Evolutionary conservation across 176 grass and related monocot species (phyloP), one percentile per base, ranked within the genome.

Genomic region (Typha latifolia): DNA sequence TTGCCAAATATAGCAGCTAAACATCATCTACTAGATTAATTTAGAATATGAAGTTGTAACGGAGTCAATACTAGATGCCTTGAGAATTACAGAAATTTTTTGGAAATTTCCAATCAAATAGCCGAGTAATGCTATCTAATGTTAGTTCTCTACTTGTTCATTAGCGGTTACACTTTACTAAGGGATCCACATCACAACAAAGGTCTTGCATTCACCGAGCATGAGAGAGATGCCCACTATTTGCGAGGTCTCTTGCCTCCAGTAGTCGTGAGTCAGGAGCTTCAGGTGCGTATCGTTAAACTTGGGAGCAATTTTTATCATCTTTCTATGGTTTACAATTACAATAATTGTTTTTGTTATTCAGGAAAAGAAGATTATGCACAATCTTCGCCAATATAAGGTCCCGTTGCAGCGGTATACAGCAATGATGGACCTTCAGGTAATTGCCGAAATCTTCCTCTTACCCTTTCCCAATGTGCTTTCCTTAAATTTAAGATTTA

Each of bases 371-470:
- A 93, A 94, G 71, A 16, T 87, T 21, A 87, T 99, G 89, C 81
- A 90, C 32, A 93, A 80, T 71, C 77, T 99, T 75, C 89, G 89
- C 3, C 86, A 83, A 48, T 99, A 99, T 66, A 84, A 74, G 22
- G 67, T 99, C 62, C 89, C 95, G 4, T 61, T 99, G 62, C 95
- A 99, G 74, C 81, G 86, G 26, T 99, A 94, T 67, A 85, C 90
- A 69, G 86, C 95, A 31, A 99, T 99, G 95, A 99, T 99, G 95
- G 86, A 99, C 65, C 95, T 99, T 76, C 95, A 99, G 86, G 95
- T 93, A 81, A 49, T 51, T 20, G 34, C 62, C 26, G 20, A 5
- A 27, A 19, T 16, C 49, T 64, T 65, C 24, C n/a, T 34, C 48
- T 16, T 49, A 10, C 29, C 37, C 15, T 57, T 57, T 26, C 19